Base-by-base conservation (phyloP, 2,329 filamentous ascomycete species). In the Fusarium ambrosium region DNA sequence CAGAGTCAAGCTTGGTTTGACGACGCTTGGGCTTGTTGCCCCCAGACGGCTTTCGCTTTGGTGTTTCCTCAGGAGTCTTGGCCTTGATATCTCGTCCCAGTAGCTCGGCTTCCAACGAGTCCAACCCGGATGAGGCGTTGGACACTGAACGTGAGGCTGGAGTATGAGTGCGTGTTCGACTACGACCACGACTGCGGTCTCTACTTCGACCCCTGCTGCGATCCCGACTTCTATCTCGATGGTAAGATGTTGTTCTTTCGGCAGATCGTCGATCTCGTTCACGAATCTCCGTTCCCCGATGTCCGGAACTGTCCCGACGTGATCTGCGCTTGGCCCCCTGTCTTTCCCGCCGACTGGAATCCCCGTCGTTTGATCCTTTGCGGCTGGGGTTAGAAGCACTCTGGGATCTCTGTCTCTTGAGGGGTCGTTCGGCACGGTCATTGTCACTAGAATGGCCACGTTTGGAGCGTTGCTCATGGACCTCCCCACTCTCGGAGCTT, bases 91-190 rank as follows among this genome's bases (percentile, higher is more conserved):
- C 77, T 13, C 80, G 77, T 37, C 83, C 83, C 1, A 85, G 72
- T 2, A 85, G 79, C 63, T 84, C 83, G 3, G 83, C 83, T 69
- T 85, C 83, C 11, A 85, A 70, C 8, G 82, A 84, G 66, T 83
- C 82, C 48, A 85, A 71, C 9, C 83, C 83, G 11, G 83, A 84
- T 2, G 81, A 82, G 37, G 79, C 78, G 59, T 73, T 79, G 20
- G 81, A 81, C 18, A 80, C 73, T 6, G 79, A 81, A 32, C 79
- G 72, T 6, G 81, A 82, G 18, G 71, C 76, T 27, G 75, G 74
- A 7, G 81, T 80, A 60, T 73, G 77, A 37, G 56, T 66, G 60
- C 66, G 66, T 41, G 62, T 62, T 10, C 60, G 68, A 29, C 55
- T 62, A n/a, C 68, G 67, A n/a, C 43, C 39, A 13, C 69, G 68